These are phyloP conservation scores for Hymenotorrendiella dingleyae DNA, from an alignment of 2,329 filamentous ascomycete species.

Conservation along the genomic window DNA sequence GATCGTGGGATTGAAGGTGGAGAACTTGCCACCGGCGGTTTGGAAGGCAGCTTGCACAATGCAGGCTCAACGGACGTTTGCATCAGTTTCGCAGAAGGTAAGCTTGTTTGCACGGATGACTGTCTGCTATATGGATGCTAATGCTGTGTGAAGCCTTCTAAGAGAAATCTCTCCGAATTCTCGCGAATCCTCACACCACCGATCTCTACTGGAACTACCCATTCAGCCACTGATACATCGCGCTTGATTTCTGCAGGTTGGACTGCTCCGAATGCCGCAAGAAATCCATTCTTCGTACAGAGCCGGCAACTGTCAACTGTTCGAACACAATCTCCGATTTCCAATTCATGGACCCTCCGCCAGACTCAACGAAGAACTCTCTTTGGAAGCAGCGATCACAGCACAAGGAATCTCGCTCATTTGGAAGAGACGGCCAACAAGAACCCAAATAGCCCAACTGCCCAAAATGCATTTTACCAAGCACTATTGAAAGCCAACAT, in stretches of 20 bases:
- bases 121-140: background rate
- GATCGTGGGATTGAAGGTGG: constrained; percentile 27
- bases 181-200: constrained; percentile 15
- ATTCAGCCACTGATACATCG: constrained; percentile 11
- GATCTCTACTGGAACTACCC: constrained; percentile 13
- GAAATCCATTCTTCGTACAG: constrained; percentile 18
- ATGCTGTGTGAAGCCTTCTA: constrained; percentile 8
- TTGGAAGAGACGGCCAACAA: constrained; percentile 90
- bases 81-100: constrained; percentile 10
- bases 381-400: constrained; percentile 19
- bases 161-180: constrained; percentile 15
- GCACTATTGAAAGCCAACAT: constrained; percentile 86
- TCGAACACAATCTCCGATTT: constrained; percentile 15
- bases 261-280: constrained; percentile 12
- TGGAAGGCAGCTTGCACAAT: background rate
- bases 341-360: background rate
- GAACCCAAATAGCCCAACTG: constrained; percentile 78
- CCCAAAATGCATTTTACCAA: constrained; percentile 92
- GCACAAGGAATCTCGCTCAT: constrained; percentile 62
- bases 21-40: constrained; percentile 12
- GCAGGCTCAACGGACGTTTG: background rate
- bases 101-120: background rate
- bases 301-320: constrained; percentile 22
- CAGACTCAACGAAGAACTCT: constrained; percentile 21
- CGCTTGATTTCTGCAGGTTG: background rate